A percentile compares a stretch with the other conserved stretches of the same genome.
These are phyloP conservation scores for Beauveria asiatica DNA, from an alignment of 2,329 filamentous ascomycete species.

Conservation along the genomic window DNA sequence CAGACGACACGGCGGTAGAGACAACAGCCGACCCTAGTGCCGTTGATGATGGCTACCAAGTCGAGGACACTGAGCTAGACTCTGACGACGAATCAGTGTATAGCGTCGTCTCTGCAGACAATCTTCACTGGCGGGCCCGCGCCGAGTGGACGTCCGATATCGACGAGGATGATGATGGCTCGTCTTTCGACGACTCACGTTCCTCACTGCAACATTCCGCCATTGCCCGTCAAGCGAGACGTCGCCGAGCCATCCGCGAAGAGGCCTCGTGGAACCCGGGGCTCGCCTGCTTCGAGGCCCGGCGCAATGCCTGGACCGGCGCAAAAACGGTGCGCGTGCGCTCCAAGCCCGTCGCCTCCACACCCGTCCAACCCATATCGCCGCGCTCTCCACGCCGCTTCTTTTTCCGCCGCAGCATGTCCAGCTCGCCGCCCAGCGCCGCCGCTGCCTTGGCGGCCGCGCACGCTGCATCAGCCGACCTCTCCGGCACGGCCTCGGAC, in stretches of 20 bases:
- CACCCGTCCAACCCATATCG: slow-evolving; percentile 29
- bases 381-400: slow-evolving; percentile 40
- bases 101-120: slow-evolving; percentile 49
- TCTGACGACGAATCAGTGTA: slow-evolving; percentile 43
- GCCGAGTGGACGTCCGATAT: slow-evolving; percentile 51
- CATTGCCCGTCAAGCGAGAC: slow-evolving; percentile 44
- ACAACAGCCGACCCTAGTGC: background rate
- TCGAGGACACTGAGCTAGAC: slow-evolving; percentile 32
- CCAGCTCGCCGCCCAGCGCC: slow-evolving; percentile 29
- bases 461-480: slow-evolving; percentile 19
- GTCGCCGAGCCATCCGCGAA: slow-evolving; percentile 49
- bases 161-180: slow-evolving; percentile 38
- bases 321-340: slow-evolving; percentile 53
- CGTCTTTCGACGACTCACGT: slow-evolving; percentile 42
- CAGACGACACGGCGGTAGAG: slow-evolving; percentile 12
- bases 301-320: slow-evolving; percentile 79
- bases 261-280: slow-evolving; percentile 75
- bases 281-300: slow-evolving; percentile 66
- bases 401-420: slow-evolving; percentile 40
- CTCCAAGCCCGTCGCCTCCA: slow-evolving; percentile 36
- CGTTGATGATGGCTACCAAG: slow-evolving; percentile 26
- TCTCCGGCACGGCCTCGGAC: slow-evolving; percentile 28
- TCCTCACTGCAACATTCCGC: slow-evolving; percentile 31
- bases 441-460: slow-evolving; percentile 15
- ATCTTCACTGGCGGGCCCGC: slow-evolving; percentile 39